phyloP scores from a whole-genome alignment of 2,329 filamentous ascomycete genomes.

The Teratosphaeria epicoccoides region DNA sequence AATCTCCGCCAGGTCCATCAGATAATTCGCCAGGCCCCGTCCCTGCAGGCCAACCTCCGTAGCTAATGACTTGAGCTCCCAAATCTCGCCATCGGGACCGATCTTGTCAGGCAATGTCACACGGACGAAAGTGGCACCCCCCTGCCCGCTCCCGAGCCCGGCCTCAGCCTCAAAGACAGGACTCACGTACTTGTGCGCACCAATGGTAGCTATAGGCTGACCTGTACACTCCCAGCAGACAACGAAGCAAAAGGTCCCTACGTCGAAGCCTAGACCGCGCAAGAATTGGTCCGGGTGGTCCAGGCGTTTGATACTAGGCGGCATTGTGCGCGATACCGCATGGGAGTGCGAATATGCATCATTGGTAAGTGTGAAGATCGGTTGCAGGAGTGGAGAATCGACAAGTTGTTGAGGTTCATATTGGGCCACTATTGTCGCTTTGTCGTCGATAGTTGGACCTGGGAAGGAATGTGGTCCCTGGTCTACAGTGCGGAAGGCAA shows the following conservation, averaged over 20 bases:
- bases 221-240: slow-evolving; percentile 3
- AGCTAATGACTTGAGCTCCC: slow-evolving; percentile 11
- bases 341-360: slow-evolving; percentile 6
- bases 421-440: slow-evolving; percentile 8
- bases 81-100: slow-evolving; percentile 3
- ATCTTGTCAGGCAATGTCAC: not conserved
- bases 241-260: slow-evolving; percentile 11
- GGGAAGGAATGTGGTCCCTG: not conserved
- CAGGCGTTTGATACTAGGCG: not conserved
- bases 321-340: not conserved
- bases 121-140: slow-evolving; percentile 1
- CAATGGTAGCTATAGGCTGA: slow-evolving; percentile 6
- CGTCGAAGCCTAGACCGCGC: slow-evolving; percentile 4
- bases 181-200: slow-evolving; percentile 8
- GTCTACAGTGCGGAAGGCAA: not conserved
- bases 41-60: slow-evolving; percentile 7
- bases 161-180: not conserved
- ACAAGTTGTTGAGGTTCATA: slow-evolving; percentile 8
- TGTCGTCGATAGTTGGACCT: slow-evolving; percentile 7
- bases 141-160: not conserved
- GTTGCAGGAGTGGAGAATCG: slow-evolving; percentile 1
- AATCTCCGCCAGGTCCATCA: slow-evolving; percentile 12
- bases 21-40: slow-evolving; percentile 10
- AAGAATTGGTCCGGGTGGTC: slow-evolving; percentile 2
- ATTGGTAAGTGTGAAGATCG: slow-evolving; percentile 10